Evolutionary conservation across 225 moss, liverwort and hornwort species (phyloP), one percentile per base, ranked within the genome.

Genomic region (Polytrichum commune): DNA sequence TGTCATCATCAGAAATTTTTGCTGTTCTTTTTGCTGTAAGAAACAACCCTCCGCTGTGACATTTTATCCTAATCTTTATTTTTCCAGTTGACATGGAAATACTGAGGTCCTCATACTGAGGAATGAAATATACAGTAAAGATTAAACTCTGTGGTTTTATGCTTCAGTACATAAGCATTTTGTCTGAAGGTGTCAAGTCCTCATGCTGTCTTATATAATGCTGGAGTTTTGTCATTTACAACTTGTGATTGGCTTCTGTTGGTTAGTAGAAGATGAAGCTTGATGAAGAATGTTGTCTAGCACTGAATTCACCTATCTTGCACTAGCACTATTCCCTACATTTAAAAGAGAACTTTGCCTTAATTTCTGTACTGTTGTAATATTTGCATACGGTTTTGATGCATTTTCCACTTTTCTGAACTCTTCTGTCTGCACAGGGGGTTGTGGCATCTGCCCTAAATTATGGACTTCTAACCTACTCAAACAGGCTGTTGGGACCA

Each of bases 401-500:
- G 86, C 81, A 8, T 89, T 83, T 28, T 83, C 89, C 18, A 33
- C 76, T 23, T 46, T 3, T 16, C 46, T 46, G 46, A 46, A 3
- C 4, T 46, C 46, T 16, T 60, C 3, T 62, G 22, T 28, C 63
- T 81, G 29, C 73, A 65, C 88, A 97, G 97, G 97, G 97, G 35
- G 66, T 83, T 72, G 74, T 95, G 60, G 98, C 98, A 54, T 98
- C 98, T 66, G 98, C 98, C 33, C 55, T 90, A 64, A 98, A 95
- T 76, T 98, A 98, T 69, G 83, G 88, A 66, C 77, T 98, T 33
- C 74, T 95, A 77, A 90, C 90, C 26, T 92, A 81, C 66, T 85
- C 92, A 23, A 98, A 98, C 77, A 93, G 88, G 79, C 54, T 90
- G 54, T 73, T 98, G 80, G 98, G 98, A 30, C 95, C 98, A 28